These are phyloP conservation scores for Meyerozyma guilliermondii DNA, from an alignment of 1,139 yeast species.

Conservation along the genomic window DNA sequence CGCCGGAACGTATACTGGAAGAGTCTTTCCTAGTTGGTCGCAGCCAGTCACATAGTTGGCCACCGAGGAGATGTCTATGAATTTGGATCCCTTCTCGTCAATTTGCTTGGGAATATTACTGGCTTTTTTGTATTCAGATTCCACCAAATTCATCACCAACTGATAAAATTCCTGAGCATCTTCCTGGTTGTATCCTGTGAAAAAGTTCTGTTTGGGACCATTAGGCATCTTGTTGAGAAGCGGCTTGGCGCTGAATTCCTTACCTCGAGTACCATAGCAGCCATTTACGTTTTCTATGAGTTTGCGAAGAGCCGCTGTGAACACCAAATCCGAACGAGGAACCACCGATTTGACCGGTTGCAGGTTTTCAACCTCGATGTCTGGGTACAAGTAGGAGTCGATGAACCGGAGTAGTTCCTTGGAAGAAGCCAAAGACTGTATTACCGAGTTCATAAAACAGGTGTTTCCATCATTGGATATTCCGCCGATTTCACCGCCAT, in stretches of 20 bases:
- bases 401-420: slow-evolving; percentile 55
- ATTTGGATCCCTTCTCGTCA: slow-evolving; percentile 11
- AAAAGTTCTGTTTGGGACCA: slow-evolving; percentile 71
- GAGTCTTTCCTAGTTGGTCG: slow-evolving; percentile 48
- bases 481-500: slow-evolving; percentile 81
- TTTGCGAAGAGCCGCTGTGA: slow-evolving; percentile 48
- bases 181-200: slow-evolving; percentile 83
- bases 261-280: slow-evolving; percentile 46
- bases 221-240: slow-evolving; percentile 70
- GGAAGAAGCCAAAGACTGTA: slow-evolving; percentile 80
- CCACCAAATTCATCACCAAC: slow-evolving; percentile 66
- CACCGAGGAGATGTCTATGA: slow-evolving; percentile 19
- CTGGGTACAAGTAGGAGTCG: slow-evolving; percentile 35
- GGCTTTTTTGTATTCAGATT: slow-evolving; percentile 48
- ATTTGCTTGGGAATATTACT: slow-evolving; percentile 4
- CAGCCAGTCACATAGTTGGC: slow-evolving; percentile 38
- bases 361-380: slow-evolving; percentile 16
- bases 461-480: slow-evolving; percentile 86
- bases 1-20: slow-evolving; percentile 67
- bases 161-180: slow-evolving; percentile 95
- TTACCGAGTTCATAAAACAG: slow-evolving; percentile 87
- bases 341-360: slow-evolving; percentile 25
- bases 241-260: slow-evolving; percentile 63
- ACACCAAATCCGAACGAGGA: slow-evolving; percentile 33
- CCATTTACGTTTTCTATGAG: slow-evolving; percentile 53